Percentiles rank a stretch among this genome's conserved stretches.
Conservation (phyloP, 2,329 filamentous ascomycete genomes). For the Colletotrichum navitas region DNA sequence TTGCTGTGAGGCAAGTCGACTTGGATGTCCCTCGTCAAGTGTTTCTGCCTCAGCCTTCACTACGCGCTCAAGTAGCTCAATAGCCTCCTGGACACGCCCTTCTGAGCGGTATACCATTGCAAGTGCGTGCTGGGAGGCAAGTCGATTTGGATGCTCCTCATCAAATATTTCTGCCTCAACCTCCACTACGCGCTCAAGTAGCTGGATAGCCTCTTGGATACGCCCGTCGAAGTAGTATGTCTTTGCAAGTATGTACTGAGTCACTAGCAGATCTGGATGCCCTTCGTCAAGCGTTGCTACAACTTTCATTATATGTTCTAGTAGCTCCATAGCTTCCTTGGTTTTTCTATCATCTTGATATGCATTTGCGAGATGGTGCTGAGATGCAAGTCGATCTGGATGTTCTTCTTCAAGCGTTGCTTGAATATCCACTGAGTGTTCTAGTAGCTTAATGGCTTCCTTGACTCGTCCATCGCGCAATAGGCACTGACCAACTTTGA, state of each 20-base stretch:
- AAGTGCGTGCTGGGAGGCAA: no score
- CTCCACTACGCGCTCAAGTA: no score
- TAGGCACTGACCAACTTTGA: conserved; percentile 42
- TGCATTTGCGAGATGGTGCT: neutral
- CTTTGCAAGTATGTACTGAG: neutral
- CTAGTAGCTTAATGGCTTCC: conserved; percentile 45
- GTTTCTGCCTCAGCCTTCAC: no score
- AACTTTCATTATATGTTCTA: conserved; percentile 44
- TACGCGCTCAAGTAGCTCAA: no score
- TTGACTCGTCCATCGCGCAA: conserved; percentile 41
- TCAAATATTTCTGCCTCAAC: no score
- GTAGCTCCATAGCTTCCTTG: conserved; percentile 44
- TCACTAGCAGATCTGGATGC: conserved; percentile 29
- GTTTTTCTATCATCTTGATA: conserved; percentile 39
- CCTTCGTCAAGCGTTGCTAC: conserved; percentile 16
- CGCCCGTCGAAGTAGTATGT: neutral
- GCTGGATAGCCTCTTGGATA: no score
- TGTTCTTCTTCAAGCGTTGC: conserved; percentile 28
- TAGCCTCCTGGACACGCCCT: no score
- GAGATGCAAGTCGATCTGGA: conserved; percentile 26
- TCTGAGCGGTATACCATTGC: neutral
- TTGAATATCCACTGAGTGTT: conserved; percentile 43
- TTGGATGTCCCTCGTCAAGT: no score
- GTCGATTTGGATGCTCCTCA: no score
- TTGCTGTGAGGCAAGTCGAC: no score